These are phyloP conservation scores for Leccinum uliginosum DNA, from an alignment of 768 basidiomycete genomes.

Conservation along the genomic window DNA sequence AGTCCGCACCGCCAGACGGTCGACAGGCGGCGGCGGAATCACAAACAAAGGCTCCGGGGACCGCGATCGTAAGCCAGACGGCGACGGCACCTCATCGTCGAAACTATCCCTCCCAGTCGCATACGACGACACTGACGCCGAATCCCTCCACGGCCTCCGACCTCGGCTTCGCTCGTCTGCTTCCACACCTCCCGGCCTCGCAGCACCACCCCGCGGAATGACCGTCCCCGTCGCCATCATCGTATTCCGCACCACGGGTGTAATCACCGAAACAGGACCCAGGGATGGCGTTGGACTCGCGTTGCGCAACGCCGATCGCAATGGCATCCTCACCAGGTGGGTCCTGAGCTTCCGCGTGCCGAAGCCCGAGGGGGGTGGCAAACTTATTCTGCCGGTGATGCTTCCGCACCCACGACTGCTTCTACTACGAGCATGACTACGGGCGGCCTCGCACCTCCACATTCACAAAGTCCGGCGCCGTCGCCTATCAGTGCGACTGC, in stretches of 20 bases:
- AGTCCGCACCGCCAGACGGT: no score
- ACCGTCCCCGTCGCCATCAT: no score
- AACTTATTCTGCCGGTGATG: conserved; percentile 15
- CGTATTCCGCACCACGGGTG: not conserved
- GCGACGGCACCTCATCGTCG: no score
- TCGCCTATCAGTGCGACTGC: conserved; percentile 1
- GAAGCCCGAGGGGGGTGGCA: conserved; percentile 9
- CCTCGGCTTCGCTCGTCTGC: not conserved
- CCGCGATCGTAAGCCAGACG: no score
- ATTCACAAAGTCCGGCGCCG: conserved; percentile 55
- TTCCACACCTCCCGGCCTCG: no score
- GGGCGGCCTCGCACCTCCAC: conserved; percentile 31
- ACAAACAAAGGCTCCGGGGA: no score
- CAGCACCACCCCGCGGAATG: no score
- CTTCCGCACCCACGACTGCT: conserved; percentile 8
- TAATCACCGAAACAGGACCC: not conserved
- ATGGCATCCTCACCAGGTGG: conserved; percentile 32
- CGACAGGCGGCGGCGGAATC: no score
- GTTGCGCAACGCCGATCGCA: conserved; percentile 61
- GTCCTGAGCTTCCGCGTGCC: conserved; percentile 21
- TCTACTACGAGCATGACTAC: no score
- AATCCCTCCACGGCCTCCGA: no score
- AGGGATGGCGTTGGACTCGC: conserved; percentile 50
- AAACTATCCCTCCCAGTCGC: no score
- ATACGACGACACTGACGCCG: no score